Base-by-base conservation (phyloP, 495 filamentous ascomycete genomes). In the Pseudomonodictys pantanalensis region DNA sequence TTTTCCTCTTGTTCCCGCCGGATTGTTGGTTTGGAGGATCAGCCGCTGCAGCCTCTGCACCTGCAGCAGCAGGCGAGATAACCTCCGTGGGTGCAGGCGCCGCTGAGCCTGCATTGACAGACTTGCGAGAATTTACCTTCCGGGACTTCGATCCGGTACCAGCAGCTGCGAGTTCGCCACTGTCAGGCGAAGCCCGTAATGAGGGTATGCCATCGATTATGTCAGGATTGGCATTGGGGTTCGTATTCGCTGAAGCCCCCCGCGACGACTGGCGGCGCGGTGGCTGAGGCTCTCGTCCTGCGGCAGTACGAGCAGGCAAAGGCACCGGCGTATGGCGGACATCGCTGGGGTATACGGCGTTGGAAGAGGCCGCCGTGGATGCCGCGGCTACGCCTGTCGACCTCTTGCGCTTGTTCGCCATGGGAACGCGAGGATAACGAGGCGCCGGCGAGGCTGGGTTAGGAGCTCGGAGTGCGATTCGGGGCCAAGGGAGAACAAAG, bases 341-440 rank as follows among this genome's bases (percentile, higher is more conserved):
- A 29, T 43, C 51, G n/a, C 52, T 52, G 10, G 52, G 25, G 38
- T 58, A 35, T 47, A 43, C 9, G 44, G 32, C 4, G 26, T 29
- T 32, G 9, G 42, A 42, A 30, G 29, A 26, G 3, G 43, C 55
- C 24, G 46, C 18, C 15, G 29, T 9, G 10, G 48, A 24, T 17
- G 56, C 35, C 54, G 64, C 48, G 38, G 32, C 22, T 41, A 26
- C 33, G 33, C 29, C 50, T n/a, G 58, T 47, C n/a, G 64, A 60
- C 41, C 60, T 43, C 48, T 67, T 67, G 38, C 64, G 64, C 54
- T 63, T 63, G 49, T 18, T 41, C 4, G 64, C 64, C 64, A 67
- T 66, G 28, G 28, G 51, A 20, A 24, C 22, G 33, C 22, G 3
- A 5, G 1, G n/a, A 26, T 4, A 32, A 20, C 26, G 53, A 17